Conservation (phyloP, 257 asterid genomes). For the Echites panduratus region DNA sequence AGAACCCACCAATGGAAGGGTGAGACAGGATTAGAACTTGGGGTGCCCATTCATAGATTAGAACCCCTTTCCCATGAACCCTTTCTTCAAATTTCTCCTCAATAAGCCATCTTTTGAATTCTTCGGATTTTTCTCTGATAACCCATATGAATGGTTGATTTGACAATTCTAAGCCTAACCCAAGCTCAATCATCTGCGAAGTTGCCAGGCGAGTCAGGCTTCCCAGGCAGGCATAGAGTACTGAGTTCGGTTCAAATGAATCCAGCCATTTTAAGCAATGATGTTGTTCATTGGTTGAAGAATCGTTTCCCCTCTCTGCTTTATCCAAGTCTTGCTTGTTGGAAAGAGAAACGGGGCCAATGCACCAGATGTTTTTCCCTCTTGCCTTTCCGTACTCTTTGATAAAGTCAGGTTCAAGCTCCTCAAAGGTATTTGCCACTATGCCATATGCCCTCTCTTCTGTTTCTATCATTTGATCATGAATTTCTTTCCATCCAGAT, state of each 20-base stretch:
- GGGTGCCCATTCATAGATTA: slow-evolving; percentile 55
- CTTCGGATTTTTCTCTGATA: not conserved
- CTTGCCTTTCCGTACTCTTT: slow-evolving; percentile 12
- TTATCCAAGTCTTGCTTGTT: slow-evolving; percentile 27
- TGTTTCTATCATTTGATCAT: slow-evolving; percentile 8
- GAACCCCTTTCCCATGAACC: slow-evolving; percentile 21
- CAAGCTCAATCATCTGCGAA: slow-evolving; percentile 40
- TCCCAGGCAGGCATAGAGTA: slow-evolving; percentile 47
- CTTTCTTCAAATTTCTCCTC: slow-evolving; percentile 33
- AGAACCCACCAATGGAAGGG: slow-evolving; percentile 40
- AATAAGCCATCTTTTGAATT: not conserved
- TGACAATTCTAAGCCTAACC: slow-evolving; percentile 40
- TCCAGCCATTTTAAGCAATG: slow-evolving; percentile 46
- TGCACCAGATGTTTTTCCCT: slow-evolving; percentile 33
- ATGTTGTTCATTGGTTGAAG: slow-evolving; percentile 18
- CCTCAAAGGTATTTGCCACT: slow-evolving; percentile 36
- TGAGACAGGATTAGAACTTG: slow-evolving; percentile 48
- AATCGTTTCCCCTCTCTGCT: slow-evolving; percentile 38
- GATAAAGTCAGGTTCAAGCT: slow-evolving; percentile 38
- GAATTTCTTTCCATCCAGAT: slow-evolving; percentile 16
- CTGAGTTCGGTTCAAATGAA: slow-evolving; percentile 24
- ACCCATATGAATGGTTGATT: slow-evolving; percentile 45
- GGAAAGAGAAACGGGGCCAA: slow-evolving; percentile 47
- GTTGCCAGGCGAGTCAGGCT: slow-evolving; percentile 34
- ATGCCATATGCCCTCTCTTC: slow-evolving; percentile 39